Base-by-base conservation (phyloP, 805 yeast genomes). In the Saturnispora mendoncae region DNA sequence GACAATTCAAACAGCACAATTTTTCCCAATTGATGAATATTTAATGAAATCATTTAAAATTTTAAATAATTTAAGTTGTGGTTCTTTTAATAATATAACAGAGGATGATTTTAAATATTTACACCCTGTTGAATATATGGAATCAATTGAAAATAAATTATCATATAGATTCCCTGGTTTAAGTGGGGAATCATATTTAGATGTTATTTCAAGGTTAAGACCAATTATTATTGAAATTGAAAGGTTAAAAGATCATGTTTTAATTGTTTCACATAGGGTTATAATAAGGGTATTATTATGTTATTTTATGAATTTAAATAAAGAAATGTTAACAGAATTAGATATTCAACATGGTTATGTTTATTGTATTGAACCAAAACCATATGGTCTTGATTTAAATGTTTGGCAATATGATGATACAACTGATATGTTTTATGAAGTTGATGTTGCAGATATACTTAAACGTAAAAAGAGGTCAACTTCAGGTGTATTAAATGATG, bases 101-200 rank as follows among this genome's bases (percentile, higher is more conserved):
- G 62, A 60, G 32, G 51, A 49, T 6, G 59, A 58, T 14, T 62
- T 62, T 41, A 51, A 56, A 29, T 30, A 30, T 9, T 38, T 50
- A 15, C 52, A 56, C 37, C 49, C 53, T 8, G 46, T 49, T 10
- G 63, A 61, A 30, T 62, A 55, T 41, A 36, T 50, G 33, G 55
- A 52, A 34, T 57, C 58, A 28, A 45, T 60, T 46, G 48, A 45
- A 17, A 58, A 62, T 39, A 60, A 51, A 39, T 43, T 63, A 17
- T 46, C 55, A 13, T 62, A 55, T 43, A 51, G 67, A 46, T 62
- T 55, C 31, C 66, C 65, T 2, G 67, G 67, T 12, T 37, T 56
- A 15, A 63, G 65, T 7, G 67, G 67, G n/a, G 67, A 62, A 42
- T 62, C 67, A 2, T 61, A 61, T 37, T 35, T 62, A 35, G 67